These are phyloP conservation scores for Theobroma grandiflorum DNA, from an alignment of 441 rosid species.

Conservation along the genomic window DNA sequence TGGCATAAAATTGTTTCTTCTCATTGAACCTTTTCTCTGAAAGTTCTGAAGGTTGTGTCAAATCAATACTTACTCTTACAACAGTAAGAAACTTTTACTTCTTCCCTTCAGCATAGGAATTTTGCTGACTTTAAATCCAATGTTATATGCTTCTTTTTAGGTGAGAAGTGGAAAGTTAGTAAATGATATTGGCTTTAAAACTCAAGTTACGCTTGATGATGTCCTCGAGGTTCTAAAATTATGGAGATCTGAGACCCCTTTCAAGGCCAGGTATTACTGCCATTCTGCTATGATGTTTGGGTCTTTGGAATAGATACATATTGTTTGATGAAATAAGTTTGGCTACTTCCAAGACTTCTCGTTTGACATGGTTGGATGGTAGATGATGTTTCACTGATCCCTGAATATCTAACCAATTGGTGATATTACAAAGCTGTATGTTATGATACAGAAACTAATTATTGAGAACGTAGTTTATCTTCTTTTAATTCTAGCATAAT, in stretches of 20 bases:
- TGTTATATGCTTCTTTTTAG: constrained; percentile 46
- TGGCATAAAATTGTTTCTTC: background rate
- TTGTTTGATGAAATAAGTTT: constrained; percentile 8
- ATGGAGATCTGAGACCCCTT: constrained; percentile 69
- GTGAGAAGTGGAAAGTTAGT: constrained; percentile 72
- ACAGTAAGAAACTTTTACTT: background rate
- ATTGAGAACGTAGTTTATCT: background rate
- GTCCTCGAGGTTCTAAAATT: constrained; percentile 58
- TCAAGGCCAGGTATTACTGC: constrained; percentile 75
- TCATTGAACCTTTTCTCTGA: background rate
- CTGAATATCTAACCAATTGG: background rate
- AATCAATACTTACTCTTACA: background rate
- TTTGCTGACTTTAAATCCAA: background rate
- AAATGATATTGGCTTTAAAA: constrained; percentile 80
- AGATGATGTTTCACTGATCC: constrained; percentile 11
- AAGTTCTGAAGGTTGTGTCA: background rate
- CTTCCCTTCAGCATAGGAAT: background rate
- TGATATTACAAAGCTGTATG: background rate
- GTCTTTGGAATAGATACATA: constrained; percentile 1
- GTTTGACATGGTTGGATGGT: background rate
- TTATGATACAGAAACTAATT: background rate
- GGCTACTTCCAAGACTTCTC: background rate
- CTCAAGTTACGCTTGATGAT: constrained; percentile 72
- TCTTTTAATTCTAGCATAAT: background rate
- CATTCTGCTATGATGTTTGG: constrained; percentile 18